Base-by-base conservation (phyloP, 345 rosid genomes). In the Lepidium aucheri region DNA sequence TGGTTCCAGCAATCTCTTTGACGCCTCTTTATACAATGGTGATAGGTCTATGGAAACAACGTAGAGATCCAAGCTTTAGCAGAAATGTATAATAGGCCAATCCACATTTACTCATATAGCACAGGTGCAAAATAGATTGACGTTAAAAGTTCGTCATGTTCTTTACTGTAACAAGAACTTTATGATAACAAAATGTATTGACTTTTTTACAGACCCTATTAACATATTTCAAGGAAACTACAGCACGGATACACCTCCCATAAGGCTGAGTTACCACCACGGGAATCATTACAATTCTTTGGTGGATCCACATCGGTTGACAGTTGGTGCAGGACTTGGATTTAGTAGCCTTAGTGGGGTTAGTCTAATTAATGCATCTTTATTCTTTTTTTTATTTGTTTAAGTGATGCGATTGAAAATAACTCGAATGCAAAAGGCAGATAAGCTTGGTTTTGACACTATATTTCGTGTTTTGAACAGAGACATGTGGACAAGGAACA, bases 281-380 rank as follows among this genome's bases (percentile, higher is more conserved):
- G 92, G 98, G 55, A 95, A 91, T 69, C 99, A 95, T 78, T 95
- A 95, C 72, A 95, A 95, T 74, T 95, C 99, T 42, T 84, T 95
- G 74, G 90, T 95, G 55, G 94, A 95, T 61, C 99, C 98, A 11
- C 94, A 86, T 8, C 90, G 91, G 30, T 53, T 81, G 74, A 80
- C 91, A 60, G 74, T 95, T 72, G 99, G 99, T 72, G 98, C 96
- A 7, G 99, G 99, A 33, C 96, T 91, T 53, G 99, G 99, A 67
- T 89, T 91, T 79, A 75, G 96, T 82, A 83, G 85, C 77, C 96
- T 95, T 44, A 84, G 78, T 65, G 99, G 97, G 90, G 99, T 95
- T 67, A n/a, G 84, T 56, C 4, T 53, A 35, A 33, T 20, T 53
- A 22, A 34, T 18, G 13, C 9, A 17, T 32, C 11, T 36, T 1